These are phyloP conservation scores for Lichtheimia ornata DNA, from an alignment of 371 early-diverging fungal species.

Conservation along the genomic window DNA sequence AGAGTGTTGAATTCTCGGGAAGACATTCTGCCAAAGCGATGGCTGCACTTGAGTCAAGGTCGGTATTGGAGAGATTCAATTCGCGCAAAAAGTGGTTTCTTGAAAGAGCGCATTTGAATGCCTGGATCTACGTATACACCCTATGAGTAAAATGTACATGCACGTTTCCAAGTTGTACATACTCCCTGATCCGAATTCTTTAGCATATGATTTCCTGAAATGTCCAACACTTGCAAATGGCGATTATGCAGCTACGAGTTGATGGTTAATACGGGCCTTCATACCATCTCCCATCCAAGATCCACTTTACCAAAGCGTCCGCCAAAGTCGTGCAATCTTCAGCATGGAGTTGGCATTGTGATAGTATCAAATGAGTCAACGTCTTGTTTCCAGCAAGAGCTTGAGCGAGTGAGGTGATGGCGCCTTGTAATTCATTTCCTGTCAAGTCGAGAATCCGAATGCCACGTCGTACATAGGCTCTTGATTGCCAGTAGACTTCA, in stretches of 20 bases:
- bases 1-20: conserved; percentile 66
- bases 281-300: too few relatives aligned
- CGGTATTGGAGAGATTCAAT: conserved; percentile 61
- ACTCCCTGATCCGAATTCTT: conserved; percentile 45
- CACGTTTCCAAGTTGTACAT: conserved; percentile 6
- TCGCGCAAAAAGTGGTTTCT: conserved; percentile 46
- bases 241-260: conserved; percentile 31
- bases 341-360: conserved; percentile 56
- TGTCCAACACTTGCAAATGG: conserved; percentile 42
- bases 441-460: conserved; percentile 51
- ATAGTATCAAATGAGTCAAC: conserved; percentile 45
- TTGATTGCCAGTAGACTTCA: neutral
- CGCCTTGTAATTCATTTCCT: conserved; percentile 54
- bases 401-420: conserved; percentile 52
- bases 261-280: too few relatives aligned
- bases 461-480: conserved; percentile 23
- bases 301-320: conserved; percentile 50
- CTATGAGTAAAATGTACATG: too few relatives aligned
- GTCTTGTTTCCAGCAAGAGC: conserved; percentile 52
- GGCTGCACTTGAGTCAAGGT: conserved; percentile 52
- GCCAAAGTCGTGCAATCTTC: conserved; percentile 53
- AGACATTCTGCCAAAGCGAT: conserved; percentile 80
- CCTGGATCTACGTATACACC: conserved; percentile 4
- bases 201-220: conserved; percentile 38
- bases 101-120: conserved; percentile 21